Base-by-base conservation (phyloP, 371 early-diverging fungal genomes). In the Batkoa obscura region DNA sequence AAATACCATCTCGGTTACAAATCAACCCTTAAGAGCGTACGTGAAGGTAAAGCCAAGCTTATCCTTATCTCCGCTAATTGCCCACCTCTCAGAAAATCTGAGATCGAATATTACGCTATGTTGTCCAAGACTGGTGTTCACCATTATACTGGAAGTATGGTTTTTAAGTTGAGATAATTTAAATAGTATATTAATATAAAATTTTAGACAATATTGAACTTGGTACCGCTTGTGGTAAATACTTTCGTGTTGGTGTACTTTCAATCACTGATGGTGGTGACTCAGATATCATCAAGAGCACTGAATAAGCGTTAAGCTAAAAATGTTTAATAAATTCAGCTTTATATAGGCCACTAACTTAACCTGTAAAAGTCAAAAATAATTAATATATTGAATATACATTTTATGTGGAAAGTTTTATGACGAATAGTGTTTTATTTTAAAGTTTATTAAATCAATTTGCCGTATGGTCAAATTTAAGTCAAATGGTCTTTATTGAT, bases 61-160 rank as follows among this genome's bases (percentile, higher is more conserved):
- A 79, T 97, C 72, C 83, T 97, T 78, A 84, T 97, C 73, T 84
- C 96, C 64, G 91, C 88, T 68, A 97, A 97, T 90, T 89, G 90
- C 80, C 96, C 96, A 63, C 90, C 96, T 69, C 86, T 97, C 71
- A 83, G 98, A 75, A 95, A 94, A 83, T 90, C 92, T 59, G 98
- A 97, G 83, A 83, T 97, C 68, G 96, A 97, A 80, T 97, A 97
- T 91, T 96, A 96, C 78, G 98, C 98, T 73, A 97, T 97, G 98
- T 81, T 97, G 72, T 88, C 94, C 78, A 94, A 96, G 88, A 94
- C 96, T 68, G 83, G 82, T 79, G 98, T 97, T 64, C 94, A 94
- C 83, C 95, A 97, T 89, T 97, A 88, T 86, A 72, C 77, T 72
- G 88, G 89, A 69, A 85, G 80, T 76, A 68, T 67, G 76, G 74